Evolutionary conservation across 495 filamentous ascomycete species (phyloP).

Genomic region (Neurospora sp.): DNA sequence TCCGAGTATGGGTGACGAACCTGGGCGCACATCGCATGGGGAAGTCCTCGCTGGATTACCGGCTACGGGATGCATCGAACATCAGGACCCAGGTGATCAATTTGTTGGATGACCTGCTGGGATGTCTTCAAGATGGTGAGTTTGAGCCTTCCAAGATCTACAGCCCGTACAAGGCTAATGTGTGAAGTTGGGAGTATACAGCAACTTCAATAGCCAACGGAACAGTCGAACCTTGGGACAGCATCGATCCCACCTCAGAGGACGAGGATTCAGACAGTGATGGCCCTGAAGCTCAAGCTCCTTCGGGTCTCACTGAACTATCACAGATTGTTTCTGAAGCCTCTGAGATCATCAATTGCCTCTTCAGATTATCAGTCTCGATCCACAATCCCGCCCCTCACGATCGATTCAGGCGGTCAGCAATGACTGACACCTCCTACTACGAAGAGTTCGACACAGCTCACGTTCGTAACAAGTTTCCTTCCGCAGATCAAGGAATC

Average conservation of each 20-base stretch:
- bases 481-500: conserved; percentile 1
- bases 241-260: neutral
- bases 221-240: neutral
- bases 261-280: neutral
- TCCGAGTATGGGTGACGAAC: neutral
- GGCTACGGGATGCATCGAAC: conserved; percentile 35
- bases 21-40: neutral
- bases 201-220: neutral
- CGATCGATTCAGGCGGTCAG: conserved; percentile 11
- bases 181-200: neutral
- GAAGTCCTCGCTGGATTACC: conserved; percentile 24
- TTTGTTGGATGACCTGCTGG: conserved; percentile 19
- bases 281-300: neutral
- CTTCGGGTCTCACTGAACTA: neutral
- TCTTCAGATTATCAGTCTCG: conserved; percentile 10
- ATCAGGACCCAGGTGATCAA: conserved; percentile 25
- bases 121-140: conserved; percentile 5
- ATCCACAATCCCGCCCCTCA: conserved; percentile 18
- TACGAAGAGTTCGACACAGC: conserved; percentile 6
- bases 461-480: conserved; percentile 1
- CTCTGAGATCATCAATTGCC: conserved; percentile 10
- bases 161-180: neutral
- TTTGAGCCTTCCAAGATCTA: neutral
- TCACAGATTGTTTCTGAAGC: conserved; percentile 4
- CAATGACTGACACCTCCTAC: conserved; percentile 2